phyloP scores from a whole-genome alignment of 2,329 filamentous ascomycete genomes.

The Xylogone sp. region DNA sequence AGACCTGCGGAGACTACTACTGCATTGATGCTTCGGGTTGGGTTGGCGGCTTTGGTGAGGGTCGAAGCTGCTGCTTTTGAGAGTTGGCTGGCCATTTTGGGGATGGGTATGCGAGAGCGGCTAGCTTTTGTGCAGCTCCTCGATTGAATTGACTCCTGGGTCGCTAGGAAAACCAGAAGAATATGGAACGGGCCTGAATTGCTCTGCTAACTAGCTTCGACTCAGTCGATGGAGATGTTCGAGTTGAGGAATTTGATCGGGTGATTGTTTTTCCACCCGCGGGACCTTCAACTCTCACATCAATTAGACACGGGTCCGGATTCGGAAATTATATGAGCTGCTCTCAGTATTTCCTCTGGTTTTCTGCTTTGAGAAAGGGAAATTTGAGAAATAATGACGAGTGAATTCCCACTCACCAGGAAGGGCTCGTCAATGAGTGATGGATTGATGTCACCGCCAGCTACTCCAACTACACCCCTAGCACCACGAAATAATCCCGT shows the following conservation, averaged over 20 bases:
- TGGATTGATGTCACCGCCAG: slow-evolving; percentile 16
- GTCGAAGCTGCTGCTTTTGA: not conserved
- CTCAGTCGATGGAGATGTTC: not conserved
- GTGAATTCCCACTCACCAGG: slow-evolving; percentile 21
- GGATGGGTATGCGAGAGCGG: no score
- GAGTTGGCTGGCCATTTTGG: not conserved
- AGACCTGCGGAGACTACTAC: slow-evolving; percentile 75
- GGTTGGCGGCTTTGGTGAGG: not conserved
- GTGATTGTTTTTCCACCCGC: not conserved
- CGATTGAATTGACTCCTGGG: no score
- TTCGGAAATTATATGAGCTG: not conserved
- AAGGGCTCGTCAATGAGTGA: slow-evolving; percentile 20
- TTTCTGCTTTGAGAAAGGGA: not conserved
- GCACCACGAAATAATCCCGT: slow-evolving; percentile 53
- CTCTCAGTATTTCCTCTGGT: not conserved
- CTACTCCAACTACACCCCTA: slow-evolving; percentile 16
- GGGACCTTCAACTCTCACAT: not conserved
- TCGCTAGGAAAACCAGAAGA: no score
- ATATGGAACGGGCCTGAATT: no score
- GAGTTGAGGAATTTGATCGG: not conserved
- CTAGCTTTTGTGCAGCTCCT: no score
- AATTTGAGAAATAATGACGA: slow-evolving; percentile 18
- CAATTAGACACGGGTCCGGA: not conserved
- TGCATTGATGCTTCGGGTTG: slow-evolving; percentile 18
- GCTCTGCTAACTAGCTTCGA: no score